Base-by-base conservation (phyloP, 345 rosid genomes). In the Melastoma malabathricum region DNA sequence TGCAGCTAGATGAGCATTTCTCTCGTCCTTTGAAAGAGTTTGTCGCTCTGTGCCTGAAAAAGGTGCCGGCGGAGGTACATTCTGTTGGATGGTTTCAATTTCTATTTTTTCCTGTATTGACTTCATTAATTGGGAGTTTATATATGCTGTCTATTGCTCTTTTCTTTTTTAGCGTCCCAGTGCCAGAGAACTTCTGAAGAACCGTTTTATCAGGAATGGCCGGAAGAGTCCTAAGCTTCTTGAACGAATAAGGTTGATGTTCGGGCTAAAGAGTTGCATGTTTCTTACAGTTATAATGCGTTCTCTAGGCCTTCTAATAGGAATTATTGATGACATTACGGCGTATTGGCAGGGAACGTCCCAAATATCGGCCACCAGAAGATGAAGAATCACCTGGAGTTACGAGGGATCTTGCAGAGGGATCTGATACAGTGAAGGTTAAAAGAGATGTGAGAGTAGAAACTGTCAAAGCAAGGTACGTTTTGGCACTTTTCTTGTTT, bases 1-100 rank as follows among this genome's bases (percentile, higher is more conserved):
- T 45, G 65, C 97, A 93, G 99, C 78, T 93, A 73, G 97, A 93
- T 72, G 99, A 93, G 57, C 99, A 93, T 77, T 93, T 93, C 78
- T 85, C 99, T 58, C 94, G 97, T 52, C 79, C 75, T 48, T 77
- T 93, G 82, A 93, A 93, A 73, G 99, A 93, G 59, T 88, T 93
- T 80, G 99, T 85, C 68, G 76, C 95, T 2, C 71, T 77, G 50
- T 88, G 99, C 70, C 74, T 93, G 70, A 93, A 85, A 78, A 93
- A 93, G 71, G 66, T 73, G 51, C 92, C 99, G 18, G 78, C 79
- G 15, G 99, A 93, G 99, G 99, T 75, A 76, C 70, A 70, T 61
- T 43, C n/a, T 62, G 29, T 46, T 25, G 41, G 7, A 22, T 4
- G 25, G 38, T 31, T 31, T 31, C 10, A 31, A 12, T 5, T 1